Evolutionary conservation across 2,329 filamentous ascomycete genomes (phyloP), one percentile per base, ranked within the genome.

Genomic region (Aspergillus sp.): DNA sequence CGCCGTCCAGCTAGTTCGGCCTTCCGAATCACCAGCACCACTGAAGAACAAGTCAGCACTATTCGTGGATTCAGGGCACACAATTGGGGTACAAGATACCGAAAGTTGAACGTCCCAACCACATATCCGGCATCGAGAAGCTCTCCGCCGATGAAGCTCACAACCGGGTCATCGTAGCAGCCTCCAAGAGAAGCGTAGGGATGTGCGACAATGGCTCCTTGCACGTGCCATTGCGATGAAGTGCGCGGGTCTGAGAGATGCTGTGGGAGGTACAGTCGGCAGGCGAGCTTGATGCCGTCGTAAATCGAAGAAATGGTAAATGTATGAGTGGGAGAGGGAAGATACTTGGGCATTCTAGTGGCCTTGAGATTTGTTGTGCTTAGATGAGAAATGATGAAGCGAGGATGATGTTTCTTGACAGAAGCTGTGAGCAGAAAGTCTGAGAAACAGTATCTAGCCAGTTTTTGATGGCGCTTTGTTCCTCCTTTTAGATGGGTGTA

Each of bases 141-240:
- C 61, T 89, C 84, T 2, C 81, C 80, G 0, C 85, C 87, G 3
- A 91, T 78, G 8, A 87, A 81, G n/a, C 86, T 82, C 1, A 98
- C 89, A 0, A 97, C 83, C 0, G 86, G 85, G 73, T 98, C 93
- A 73, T 98, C 91, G 72, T 88, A 95, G 75, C 82, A 88, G 5
- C 94, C 95, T 4, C 95, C 95, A 55, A 98, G 81, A 0, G 92
- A 89, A 38, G 92, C 92, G 73, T 98, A 98, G 0, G 95, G 94
- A 76, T 98, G 95, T 13, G 93, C 93, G 45, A 98, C 80, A 3
- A 97, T 82, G 0, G 88, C 87, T 3, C 83, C 86, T 63, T 77
- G 81, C 61, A 75, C 80, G 51, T 62, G 71, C 76, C 75, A 80
- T 7, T 6, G 34, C n/a, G 57, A 23, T 56, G 59, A 38, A 62